These are phyloP conservation scores for Saitozyma sp. DNA, from an alignment of 768 basidiomycete genomes.

Conservation along the genomic window DNA sequence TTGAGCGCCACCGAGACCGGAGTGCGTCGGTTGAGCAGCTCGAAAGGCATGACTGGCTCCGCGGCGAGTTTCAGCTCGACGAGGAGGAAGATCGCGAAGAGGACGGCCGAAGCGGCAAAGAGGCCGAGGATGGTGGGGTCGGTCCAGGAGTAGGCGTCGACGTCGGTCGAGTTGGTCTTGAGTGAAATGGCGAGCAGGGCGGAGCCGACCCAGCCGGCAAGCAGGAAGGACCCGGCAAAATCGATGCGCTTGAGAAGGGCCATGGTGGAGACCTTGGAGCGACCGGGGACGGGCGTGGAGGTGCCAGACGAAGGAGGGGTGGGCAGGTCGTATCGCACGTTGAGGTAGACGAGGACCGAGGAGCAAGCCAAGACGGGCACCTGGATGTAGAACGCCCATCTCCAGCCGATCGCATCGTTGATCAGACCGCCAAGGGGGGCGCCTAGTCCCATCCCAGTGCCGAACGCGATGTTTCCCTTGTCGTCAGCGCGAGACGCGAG, in stretches of 20 bases:
- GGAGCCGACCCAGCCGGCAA: constrained; percentile 58
- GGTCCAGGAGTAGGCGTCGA: constrained; percentile 64
- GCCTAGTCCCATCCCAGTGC: constrained; percentile 60
- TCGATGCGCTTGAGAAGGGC: constrained; percentile 66
- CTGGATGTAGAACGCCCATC: constrained; percentile 79
- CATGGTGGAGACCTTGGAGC: constrained; percentile 5
- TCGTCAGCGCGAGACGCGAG: too few species aligned
- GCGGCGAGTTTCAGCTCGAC: constrained; percentile 75
- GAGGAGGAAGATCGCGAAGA: constrained; percentile 62
- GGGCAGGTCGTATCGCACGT: neutral
- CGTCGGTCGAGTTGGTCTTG: constrained; percentile 59
- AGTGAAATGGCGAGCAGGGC: constrained; percentile 43
- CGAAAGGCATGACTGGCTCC: constrained; percentile 87
- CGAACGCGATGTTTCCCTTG: constrained; percentile 59
- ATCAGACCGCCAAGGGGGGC: constrained; percentile 56
- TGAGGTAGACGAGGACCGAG: neutral
- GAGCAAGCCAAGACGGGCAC: constrained; percentile 54
- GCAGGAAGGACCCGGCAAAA: constrained; percentile 75
- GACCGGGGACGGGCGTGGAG: constrained; percentile 1
- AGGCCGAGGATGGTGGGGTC: constrained; percentile 68
- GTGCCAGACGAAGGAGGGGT: neutral
- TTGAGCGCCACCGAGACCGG: constrained; percentile 75
- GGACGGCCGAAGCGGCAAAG: constrained; percentile 62
- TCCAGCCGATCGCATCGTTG: constrained; percentile 82
- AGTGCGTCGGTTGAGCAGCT: constrained; percentile 71